A percentile compares a stretch with the other conserved stretches of the same genome.
Conservation (phyloP, 352 stramenopile genomes). For the Globisporangium recalcitrans region DNA sequence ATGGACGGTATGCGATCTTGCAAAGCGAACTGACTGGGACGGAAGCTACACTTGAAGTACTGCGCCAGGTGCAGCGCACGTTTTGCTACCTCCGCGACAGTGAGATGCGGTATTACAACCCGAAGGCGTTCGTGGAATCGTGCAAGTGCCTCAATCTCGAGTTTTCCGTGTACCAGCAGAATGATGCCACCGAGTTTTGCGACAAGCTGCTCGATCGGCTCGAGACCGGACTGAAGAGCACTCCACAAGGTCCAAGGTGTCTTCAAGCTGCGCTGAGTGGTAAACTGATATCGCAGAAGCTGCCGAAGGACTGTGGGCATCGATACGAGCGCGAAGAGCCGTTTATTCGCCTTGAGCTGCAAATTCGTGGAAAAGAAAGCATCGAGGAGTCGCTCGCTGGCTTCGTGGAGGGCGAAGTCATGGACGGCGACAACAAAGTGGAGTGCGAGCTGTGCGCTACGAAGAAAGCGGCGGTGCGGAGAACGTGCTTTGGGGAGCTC, state of each 20-base stretch:
- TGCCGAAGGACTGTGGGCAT: conserved; percentile 87
- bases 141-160: conserved; percentile 89
- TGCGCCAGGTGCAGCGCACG: conserved; percentile 86
- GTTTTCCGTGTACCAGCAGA: conserved; percentile 98
- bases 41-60: conserved; percentile 83
- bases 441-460: conserved; percentile 96
- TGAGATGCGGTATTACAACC: conserved; percentile 82
- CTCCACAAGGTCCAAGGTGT: conserved; percentile 72
- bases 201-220: conserved; percentile 98
- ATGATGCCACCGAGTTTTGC: conserved; percentile 99
- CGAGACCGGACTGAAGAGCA: conserved; percentile 93
- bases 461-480: conserved; percentile 95
- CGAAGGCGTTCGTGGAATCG: conserved; percentile 86
- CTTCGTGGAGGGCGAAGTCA: conserved; percentile 99
- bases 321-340: conserved; percentile 95
- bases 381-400: conserved; percentile 96
- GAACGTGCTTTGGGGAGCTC: conserved; percentile 93
- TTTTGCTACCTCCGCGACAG: conserved; percentile 87
- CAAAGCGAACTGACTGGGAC: conserved; percentile 67
- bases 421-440: conserved; percentile 99
- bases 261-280: conserved; percentile 70
- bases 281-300: conserved; percentile 86
- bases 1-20: conserved; percentile 89
- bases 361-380: conserved; percentile 97
- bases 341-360: conserved; percentile 96